A percentile compares a stretch with the other conserved stretches of the same genome.
phyloP scores from a whole-genome alignment of 1,139 yeast genomes.

The Geotrichum phurueaensis region DNA sequence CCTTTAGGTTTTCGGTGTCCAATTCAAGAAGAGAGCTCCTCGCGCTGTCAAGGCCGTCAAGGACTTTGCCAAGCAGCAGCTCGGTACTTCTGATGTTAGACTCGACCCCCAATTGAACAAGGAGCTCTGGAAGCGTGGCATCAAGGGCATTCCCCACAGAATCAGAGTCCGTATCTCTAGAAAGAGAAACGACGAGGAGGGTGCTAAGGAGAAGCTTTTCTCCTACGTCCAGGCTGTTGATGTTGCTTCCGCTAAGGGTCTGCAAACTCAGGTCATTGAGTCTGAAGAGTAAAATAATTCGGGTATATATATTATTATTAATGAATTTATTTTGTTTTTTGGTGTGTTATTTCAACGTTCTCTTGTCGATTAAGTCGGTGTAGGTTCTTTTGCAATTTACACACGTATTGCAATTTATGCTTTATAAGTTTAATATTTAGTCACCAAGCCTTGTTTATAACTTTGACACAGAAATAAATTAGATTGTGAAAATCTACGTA shows the following conservation, averaged over 20 bases:
- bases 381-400: no score
- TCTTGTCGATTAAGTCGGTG: not conserved
- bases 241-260: conserved; percentile 94
- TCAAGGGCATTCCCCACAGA: conserved; percentile 98
- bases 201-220: conserved; percentile 96
- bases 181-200: conserved; percentile 99
- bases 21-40: conserved; percentile 99
- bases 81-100: conserved; percentile 99
- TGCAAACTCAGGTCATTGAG: conserved; percentile 95
- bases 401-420: no score
- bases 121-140: conserved; percentile 99
- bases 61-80: conserved; percentile 97
- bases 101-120: conserved; percentile 98
- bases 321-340: not conserved
- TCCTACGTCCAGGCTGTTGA: conserved; percentile 96
- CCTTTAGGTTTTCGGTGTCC: conserved; percentile 83
- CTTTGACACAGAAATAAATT: no score
- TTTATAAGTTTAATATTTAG: no score
- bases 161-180: conserved; percentile 98
- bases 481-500: no score
- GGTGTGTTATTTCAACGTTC: conserved; percentile 1
- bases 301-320: no score
- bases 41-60: conserved; percentile 98
- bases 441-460: no score
- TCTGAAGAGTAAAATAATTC: conserved; percentile 34